Evolutionary conservation across 352 stramenopile species (phyloP).

Genomic region (Globisporangium takayamanum): DNA sequence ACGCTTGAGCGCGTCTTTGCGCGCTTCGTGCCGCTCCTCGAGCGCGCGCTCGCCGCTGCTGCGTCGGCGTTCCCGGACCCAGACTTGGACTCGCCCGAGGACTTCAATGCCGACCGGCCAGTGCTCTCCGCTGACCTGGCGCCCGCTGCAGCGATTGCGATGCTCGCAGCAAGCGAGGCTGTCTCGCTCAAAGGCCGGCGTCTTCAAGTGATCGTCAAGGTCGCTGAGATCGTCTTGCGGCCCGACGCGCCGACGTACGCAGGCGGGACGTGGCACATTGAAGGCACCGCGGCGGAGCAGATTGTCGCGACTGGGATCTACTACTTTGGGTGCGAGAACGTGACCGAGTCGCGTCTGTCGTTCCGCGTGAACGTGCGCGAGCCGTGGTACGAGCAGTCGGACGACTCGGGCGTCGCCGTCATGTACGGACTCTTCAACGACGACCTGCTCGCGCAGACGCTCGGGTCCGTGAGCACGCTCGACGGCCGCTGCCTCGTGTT

Average conservation of each 20-base stretch:
- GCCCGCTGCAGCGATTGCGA: too few species aligned
- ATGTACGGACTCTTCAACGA: conserved; percentile 26
- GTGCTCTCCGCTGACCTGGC: too few species aligned
- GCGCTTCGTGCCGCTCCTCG: conserved; percentile 35
- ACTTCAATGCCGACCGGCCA: too few species aligned
- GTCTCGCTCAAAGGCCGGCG: conserved; percentile 19
- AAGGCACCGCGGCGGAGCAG: conserved; percentile 33
- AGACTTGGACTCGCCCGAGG: too few species aligned
- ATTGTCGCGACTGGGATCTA: conserved; percentile 46
- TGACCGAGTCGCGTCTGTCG: conserved; percentile 28
- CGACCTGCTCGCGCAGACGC: conserved; percentile 17
- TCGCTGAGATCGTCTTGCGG: conserved; percentile 41
- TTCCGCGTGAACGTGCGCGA: conserved; percentile 30
- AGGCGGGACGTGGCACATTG: conserved; percentile 44
- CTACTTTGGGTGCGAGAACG: conserved; percentile 46
- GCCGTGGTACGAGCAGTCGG: conserved; percentile 24
- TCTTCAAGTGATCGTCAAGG: conserved; percentile 43
- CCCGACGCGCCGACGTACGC: conserved; percentile 31
- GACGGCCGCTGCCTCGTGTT: conserved; percentile 31
- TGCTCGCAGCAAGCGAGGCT: background rate
- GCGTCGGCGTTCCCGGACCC: background rate
- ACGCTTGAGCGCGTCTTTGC: conserved; percentile 25
- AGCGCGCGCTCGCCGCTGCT: conserved; percentile 14
- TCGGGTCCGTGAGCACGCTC: conserved; percentile 19
- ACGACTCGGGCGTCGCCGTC: conserved; percentile 20